Evolutionary conservation across 352 stramenopile species (phyloP), one percentile per base, ranked within the genome.

Genomic region (Aphanomyces invadans): DNA sequence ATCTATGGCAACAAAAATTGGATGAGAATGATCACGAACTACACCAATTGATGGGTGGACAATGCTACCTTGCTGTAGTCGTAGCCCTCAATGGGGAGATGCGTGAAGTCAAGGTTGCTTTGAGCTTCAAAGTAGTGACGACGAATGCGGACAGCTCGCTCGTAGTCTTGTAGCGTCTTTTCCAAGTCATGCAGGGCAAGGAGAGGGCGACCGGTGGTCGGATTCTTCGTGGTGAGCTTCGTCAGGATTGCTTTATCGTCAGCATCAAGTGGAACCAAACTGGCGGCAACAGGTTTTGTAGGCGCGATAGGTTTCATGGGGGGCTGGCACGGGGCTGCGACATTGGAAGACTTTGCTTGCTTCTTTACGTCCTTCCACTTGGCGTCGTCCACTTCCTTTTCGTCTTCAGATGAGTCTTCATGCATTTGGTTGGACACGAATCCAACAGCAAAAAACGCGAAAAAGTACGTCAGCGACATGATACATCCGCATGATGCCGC

Each of bases 131-230:
- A 74, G 11, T 70, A 68, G 26, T 70, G 64, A 26, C 89, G 74
- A 45, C 90, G 86, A 2, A 96, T 78, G 19, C 70, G 55, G 0
- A 96, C 87, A 12, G 88, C 90, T 31, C 87, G 76, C 38, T 81
- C 74, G 51, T 80, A 71, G 79, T 96, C 83, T 25, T 68, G 71
- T 11, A 97, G 74, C 32, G 81, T 69, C 62, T 89, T 92, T 78
- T 97, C 90, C 32, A 97, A 74, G 73, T 90, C 78, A 74, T 97
- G 87, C 19, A 68, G 29, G 3, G 60, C 48, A 28, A 68, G 38
- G 55, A 45, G 55, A 45, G 55, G 55, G n/a, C 55, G 55, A n/a
- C 55, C 55, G 12, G 55, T 64, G 32, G 23, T 12, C 23, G 55
- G 32, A 17, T 64, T 38, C 39, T 52, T 64, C 1, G 46, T 59